Conservation (phyloP, 2,329 filamentous ascomycete species). For the Arthroderma sp. region DNA sequence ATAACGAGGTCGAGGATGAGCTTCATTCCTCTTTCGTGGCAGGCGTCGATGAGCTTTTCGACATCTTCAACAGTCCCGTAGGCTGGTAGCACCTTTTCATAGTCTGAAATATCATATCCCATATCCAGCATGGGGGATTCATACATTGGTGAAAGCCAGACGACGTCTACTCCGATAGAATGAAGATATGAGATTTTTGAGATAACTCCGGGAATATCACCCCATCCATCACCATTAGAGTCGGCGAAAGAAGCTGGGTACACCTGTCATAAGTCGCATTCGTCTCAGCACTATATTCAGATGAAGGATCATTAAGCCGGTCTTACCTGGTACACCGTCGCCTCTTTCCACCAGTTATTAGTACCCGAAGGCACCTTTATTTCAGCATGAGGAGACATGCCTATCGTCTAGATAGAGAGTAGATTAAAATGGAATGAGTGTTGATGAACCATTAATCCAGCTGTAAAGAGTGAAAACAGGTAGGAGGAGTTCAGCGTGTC, state of each 20-base stretch:
- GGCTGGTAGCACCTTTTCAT: constrained; percentile 45
- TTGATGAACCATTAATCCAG: too few relatives aligned
- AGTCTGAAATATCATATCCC: constrained; percentile 58
- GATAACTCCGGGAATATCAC: constrained; percentile 51
- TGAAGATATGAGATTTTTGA: constrained; percentile 50
- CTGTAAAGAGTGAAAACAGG: too few relatives aligned
- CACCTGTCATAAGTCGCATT: constrained; percentile 6
- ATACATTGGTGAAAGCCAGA: constrained; percentile 57
- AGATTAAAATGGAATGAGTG: too few relatives aligned
- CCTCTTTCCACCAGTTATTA: constrained; percentile 26
- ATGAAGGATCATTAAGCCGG: background rate
- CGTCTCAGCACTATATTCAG: background rate
- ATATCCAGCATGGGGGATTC: constrained; percentile 53
- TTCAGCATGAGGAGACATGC: too few relatives aligned
- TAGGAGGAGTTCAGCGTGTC: too few relatives aligned
- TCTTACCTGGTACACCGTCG: constrained; percentile 20
- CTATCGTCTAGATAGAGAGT: too few relatives aligned
- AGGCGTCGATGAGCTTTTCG: constrained; percentile 42
- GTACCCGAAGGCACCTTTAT: background rate
- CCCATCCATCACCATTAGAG: constrained; percentile 46
- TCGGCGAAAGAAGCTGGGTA: constrained; percentile 30
- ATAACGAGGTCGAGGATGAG: constrained; percentile 61
- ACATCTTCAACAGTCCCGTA: constrained; percentile 52
- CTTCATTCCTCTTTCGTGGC: constrained; percentile 48
- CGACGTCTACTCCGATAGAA: constrained; percentile 46